Evolutionary conservation across 345 rosid species (phyloP).

Genomic region (Carallia pectinifolia): DNA sequence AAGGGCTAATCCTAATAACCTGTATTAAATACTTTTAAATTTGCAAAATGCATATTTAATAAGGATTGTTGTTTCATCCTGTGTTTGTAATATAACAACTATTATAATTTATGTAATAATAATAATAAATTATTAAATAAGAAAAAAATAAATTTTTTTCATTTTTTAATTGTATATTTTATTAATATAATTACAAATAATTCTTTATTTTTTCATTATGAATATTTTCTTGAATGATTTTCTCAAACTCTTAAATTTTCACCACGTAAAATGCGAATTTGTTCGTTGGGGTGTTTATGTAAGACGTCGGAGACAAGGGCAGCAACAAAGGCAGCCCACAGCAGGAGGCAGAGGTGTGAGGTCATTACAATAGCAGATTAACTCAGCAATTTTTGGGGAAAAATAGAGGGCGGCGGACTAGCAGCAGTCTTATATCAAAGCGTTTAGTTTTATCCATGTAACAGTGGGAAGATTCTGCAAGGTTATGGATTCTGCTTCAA

Average conservation of each 20-base stretch:
- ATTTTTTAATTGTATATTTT: too few species aligned
- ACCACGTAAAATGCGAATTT: slow-evolving; percentile 9
- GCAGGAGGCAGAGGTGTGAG: slow-evolving; percentile 34
- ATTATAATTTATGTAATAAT: too few species aligned
- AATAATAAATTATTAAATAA: too few species aligned
- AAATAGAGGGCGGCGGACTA: background rate
- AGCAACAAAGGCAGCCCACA: slow-evolving; percentile 13
- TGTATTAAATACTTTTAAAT: background rate
- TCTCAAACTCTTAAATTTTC: background rate
- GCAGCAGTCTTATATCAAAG: background rate
- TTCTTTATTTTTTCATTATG: too few species aligned
- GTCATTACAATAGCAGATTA: slow-evolving; percentile 32
- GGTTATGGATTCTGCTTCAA: slow-evolving; percentile 19
- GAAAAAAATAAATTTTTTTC: too few species aligned
- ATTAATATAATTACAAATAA: too few species aligned
- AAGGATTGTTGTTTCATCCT: too few species aligned
- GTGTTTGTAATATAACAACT: too few species aligned
- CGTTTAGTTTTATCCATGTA: slow-evolving; percentile 18
- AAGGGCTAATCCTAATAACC: background rate
- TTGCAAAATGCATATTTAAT: too few species aligned
- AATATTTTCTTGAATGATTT: too few species aligned
- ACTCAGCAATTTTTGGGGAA: slow-evolving; percentile 6
- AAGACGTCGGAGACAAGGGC: slow-evolving; percentile 39
- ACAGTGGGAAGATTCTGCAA: slow-evolving; percentile 30
- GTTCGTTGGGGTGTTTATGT: slow-evolving; percentile 31